Conservation (phyloP, 176 grass and related monocot genomes). For the Leersia perrieri region DNA sequence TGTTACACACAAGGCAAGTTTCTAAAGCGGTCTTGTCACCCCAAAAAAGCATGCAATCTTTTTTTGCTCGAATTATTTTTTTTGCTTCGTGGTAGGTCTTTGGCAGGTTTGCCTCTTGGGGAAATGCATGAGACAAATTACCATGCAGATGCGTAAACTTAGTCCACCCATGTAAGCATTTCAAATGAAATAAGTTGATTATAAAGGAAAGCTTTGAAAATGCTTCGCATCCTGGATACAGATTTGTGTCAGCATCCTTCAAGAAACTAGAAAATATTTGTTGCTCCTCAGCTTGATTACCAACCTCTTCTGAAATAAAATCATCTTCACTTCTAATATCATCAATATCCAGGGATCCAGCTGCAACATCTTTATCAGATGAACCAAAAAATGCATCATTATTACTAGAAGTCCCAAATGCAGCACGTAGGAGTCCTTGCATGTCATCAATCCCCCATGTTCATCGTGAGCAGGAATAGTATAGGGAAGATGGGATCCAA, state of each 20-base stretch:
- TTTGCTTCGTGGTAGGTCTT: neutral
- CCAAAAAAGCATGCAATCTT: neutral
- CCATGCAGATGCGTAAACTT: neutral
- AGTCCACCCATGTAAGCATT: constrained; percentile 16
- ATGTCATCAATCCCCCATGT: neutral
- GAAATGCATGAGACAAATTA: neutral
- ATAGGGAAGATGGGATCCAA: too few species aligned
- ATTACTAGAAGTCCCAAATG: neutral
- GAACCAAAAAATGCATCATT: neutral
- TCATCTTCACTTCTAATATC: too few species aligned
- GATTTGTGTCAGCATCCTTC: constrained; percentile 13
- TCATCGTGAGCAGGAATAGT: too few species aligned
- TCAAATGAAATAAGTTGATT: constrained; percentile 15
- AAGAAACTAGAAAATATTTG: neutral
- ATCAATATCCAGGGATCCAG: too few species aligned
- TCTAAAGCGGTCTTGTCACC: neutral
- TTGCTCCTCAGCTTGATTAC: neutral
- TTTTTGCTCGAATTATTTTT: constrained; percentile 9
- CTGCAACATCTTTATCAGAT: neutral
- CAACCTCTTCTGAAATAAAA: too few species aligned
- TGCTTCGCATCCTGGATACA: neutral
- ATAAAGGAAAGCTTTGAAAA: constrained; percentile 18
- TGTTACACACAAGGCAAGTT: neutral
- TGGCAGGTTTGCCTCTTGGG: neutral
- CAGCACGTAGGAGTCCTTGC: neutral